phyloP scores from a whole-genome alignment of 2,329 filamentous ascomycete genomes.

The Talaromyces sp. region DNA sequence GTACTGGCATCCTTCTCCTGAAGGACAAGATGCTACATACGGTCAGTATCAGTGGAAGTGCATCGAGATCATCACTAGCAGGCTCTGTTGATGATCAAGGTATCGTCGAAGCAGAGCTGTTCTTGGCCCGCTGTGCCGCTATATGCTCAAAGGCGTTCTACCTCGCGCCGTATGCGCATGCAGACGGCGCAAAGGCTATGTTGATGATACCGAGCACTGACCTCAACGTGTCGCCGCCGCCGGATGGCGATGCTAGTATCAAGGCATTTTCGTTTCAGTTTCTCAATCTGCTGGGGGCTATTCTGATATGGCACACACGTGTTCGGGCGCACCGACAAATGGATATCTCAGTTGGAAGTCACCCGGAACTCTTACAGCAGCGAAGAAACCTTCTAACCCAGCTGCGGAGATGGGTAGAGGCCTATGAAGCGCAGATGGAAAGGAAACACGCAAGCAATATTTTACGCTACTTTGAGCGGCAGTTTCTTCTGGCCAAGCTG shows the following conservation, averaged over 20 bases:
- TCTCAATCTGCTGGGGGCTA: neutral
- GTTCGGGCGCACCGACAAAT: neutral
- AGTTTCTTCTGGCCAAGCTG: neutral
- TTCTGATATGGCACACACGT: neutral
- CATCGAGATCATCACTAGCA: neutral
- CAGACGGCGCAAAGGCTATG: slow-evolving; percentile 4
- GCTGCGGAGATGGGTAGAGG: neutral
- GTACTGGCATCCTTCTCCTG: neutral
- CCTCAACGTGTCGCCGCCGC: neutral
- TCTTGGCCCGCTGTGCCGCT: neutral
- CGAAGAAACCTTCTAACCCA: neutral
- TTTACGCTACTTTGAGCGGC: neutral
- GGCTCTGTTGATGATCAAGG: slow-evolving; percentile 9
- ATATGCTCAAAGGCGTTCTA: slow-evolving; percentile 6
- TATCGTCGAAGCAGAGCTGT: slow-evolving; percentile 2
- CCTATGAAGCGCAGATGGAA: neutral
- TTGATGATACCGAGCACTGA: slow-evolving; percentile 4
- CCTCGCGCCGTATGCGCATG: slow-evolving; percentile 4
- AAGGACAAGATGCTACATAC: neutral
- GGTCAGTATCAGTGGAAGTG: neutral
- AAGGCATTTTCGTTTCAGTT: neutral
- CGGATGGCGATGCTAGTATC: neutral
- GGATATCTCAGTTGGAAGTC: neutral
- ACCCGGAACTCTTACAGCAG: neutral
- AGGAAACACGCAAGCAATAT: neutral